A percentile compares a stretch with the other conserved stretches of the same genome.
Evolutionary conservation across 768 basidiomycete species (phyloP).

Genomic region (Filobasidium floriforme): DNA sequence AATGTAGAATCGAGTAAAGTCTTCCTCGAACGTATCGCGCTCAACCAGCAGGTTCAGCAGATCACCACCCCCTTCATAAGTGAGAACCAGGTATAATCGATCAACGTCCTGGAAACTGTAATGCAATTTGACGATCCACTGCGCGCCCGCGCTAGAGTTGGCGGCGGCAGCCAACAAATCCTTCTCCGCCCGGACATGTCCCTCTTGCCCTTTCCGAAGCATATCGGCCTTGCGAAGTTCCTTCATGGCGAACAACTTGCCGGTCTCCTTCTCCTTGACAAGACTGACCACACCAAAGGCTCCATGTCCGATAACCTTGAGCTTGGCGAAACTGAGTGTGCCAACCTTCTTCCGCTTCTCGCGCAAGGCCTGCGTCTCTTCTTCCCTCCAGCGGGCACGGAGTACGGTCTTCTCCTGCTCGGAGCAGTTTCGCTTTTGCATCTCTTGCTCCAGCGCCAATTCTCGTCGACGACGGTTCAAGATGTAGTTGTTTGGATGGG

Average conservation of each 20-base stretch:
- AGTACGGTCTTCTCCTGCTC: conserved; percentile 65
- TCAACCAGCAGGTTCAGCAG: conserved; percentile 92
- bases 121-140: conserved; percentile 88
- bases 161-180: conserved; percentile 88
- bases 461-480: conserved; percentile 78
- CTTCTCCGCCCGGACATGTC: conserved; percentile 90
- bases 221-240: conserved; percentile 56
- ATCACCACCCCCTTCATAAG: conserved; percentile 95
- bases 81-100: conserved; percentile 86
- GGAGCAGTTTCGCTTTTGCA: conserved; percentile 54
- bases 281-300: conserved; percentile 95
- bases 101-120: conserved; percentile 75
- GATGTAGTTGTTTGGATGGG: conserved; percentile 75
- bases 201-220: conserved; percentile 94
- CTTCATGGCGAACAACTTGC: conserved; percentile 89
- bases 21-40: conserved; percentile 48
- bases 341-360: conserved; percentile 75
- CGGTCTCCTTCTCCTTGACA: conserved; percentile 70
- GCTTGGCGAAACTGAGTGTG: conserved; percentile 72
- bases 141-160: conserved; percentile 67
- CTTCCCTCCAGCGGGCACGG: conserved; percentile 68
- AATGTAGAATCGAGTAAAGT: conserved; percentile 68
- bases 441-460: conserved; percentile 78
- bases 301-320: conserved; percentile 95
- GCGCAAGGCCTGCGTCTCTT: conserved; percentile 83